Evolutionary conservation across 2,329 filamentous ascomycete genomes (phyloP), one percentile per base, ranked within the genome.

Genomic region (Chaetomium strumarium): DNA sequence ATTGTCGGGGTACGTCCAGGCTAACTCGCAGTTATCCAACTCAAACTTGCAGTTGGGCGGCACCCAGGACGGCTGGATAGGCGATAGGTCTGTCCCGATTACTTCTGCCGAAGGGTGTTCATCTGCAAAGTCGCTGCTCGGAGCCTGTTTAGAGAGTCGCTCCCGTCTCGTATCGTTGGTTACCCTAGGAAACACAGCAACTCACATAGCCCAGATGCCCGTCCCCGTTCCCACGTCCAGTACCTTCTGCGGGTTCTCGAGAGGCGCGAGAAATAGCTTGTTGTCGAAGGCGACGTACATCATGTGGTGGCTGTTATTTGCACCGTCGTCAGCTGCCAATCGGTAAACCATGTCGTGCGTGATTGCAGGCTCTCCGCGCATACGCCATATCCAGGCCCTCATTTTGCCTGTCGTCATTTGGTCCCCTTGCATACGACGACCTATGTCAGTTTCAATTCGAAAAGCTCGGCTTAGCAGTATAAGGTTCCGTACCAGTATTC

Each of bases 191-290:
- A 40, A 17, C 9, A 19, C 5, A 10, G n/a, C 17, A 3, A 16
- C 44, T 37, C 29, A 46, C 44, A 46, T 37, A 13, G 44, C 44
- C 44, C 44, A 46, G 16, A 46, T 46, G 19, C 44, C 44, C 6
- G 44, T 46, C 11, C 44, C 44, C 9, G 44, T 46, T 5, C 48
- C 48, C n/a, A 50, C 19, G 30, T 50, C 48, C 13, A 50, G 36
- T 14, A 50, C 48, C 33, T 40, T 50, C 19, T 50, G 40, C 16
- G 48, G 48, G 29, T 44, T 50, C 17, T 50, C 17, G 33, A 50
- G 19, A 1, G 48, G 48, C 40, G 42, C 48, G 36, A 50, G 40
- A 20, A 30, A 37, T 13, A 50, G 34, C 33, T 44, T 42, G 40
- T 50, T 45, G 4, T 50, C 19, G 33, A 44, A 44, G 19, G 41